These are phyloP conservation scores for Tolypocladium amazonense DNA, from an alignment of 2,329 filamentous ascomycete genomes.

Conservation along the genomic window DNA sequence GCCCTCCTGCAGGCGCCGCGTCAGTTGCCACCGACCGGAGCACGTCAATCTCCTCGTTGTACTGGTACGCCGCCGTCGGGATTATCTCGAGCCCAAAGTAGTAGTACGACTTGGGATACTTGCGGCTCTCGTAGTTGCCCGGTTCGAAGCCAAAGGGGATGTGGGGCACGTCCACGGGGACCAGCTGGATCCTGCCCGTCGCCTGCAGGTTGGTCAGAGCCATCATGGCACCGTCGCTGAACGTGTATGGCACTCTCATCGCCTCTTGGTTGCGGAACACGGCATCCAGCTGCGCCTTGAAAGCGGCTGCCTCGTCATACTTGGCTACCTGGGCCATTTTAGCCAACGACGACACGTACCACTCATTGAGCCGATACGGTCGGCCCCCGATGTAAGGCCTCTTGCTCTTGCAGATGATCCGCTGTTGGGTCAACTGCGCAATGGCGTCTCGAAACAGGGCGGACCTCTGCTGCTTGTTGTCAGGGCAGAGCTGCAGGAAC, in stretches of 20 bases:
- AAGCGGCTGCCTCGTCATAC: conserved; percentile 45
- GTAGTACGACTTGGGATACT: conserved; percentile 54
- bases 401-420: conserved; percentile 50
- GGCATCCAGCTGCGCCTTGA: conserved; percentile 50
- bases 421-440: conserved; percentile 34
- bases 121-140: conserved; percentile 59
- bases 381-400: conserved; percentile 46
- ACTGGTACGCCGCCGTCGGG: conserved; percentile 54
- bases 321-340: conserved; percentile 44
- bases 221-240: conserved; percentile 56
- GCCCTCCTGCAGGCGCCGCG: conserved; percentile 31
- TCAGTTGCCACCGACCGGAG: conserved; percentile 21
- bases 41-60: conserved; percentile 37
- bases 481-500: conserved; percentile 36
- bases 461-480: conserved; percentile 27
- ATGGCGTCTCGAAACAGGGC: conserved; percentile 37
- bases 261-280: conserved; percentile 33
- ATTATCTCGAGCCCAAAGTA: conserved; percentile 51
- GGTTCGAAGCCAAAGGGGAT: conserved; percentile 63
- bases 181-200: conserved; percentile 42
- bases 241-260: conserved; percentile 42
- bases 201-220: conserved; percentile 56
- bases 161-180: conserved; percentile 42
- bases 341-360: conserved; percentile 44
- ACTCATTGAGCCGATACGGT: conserved; percentile 52